These are phyloP conservation scores for Macrocybe gigantea DNA, from an alignment of 768 basidiomycete genomes.

Conservation along the genomic window DNA sequence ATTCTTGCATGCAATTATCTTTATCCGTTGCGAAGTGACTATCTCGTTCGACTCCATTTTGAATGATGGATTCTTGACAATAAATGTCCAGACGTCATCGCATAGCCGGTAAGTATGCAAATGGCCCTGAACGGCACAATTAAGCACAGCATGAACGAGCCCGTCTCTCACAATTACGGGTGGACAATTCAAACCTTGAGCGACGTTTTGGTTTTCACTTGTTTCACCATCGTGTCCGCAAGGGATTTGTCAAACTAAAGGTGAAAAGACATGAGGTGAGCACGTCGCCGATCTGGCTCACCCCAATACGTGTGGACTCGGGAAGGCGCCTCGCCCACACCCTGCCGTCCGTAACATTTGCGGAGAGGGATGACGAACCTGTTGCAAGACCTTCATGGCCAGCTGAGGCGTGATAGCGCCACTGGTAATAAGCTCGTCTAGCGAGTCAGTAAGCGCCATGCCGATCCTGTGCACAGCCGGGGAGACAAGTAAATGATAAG, in stretches of 20 bases:
- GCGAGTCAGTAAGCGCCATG: slow-evolving; percentile 94
- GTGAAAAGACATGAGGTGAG: not conserved
- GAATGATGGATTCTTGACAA: slow-evolving; percentile 87
- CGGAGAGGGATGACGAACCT: slow-evolving; percentile 45
- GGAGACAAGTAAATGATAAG: too few species aligned
- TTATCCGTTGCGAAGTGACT: slow-evolving; percentile 73
- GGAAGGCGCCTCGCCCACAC: not conserved
- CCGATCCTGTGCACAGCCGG: slow-evolving; percentile 65
- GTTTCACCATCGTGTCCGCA: slow-evolving; percentile 87
- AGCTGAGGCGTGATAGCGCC: slow-evolving; percentile 96
- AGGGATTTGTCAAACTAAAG: slow-evolving; percentile 91
- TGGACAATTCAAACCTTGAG: slow-evolving; percentile 59
- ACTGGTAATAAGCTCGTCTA: slow-evolving; percentile 96
- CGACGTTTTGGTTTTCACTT: slow-evolving; percentile 91
- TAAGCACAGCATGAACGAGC: not conserved
- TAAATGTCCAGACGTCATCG: slow-evolving; percentile 99
- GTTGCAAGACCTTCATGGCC: slow-evolving; percentile 97
- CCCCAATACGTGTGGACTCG: not conserved
- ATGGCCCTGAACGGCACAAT: slow-evolving; percentile 55
- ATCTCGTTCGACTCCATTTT: slow-evolving; percentile 93
- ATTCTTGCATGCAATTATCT: slow-evolving; percentile 98
- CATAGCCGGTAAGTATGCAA: slow-evolving; percentile 88
- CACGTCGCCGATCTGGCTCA: not conserved
- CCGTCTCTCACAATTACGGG: not conserved
- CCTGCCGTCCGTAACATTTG: not conserved